Conservation (phyloP, 352 stramenopile genomes). For the Pythium periplocum region DNA sequence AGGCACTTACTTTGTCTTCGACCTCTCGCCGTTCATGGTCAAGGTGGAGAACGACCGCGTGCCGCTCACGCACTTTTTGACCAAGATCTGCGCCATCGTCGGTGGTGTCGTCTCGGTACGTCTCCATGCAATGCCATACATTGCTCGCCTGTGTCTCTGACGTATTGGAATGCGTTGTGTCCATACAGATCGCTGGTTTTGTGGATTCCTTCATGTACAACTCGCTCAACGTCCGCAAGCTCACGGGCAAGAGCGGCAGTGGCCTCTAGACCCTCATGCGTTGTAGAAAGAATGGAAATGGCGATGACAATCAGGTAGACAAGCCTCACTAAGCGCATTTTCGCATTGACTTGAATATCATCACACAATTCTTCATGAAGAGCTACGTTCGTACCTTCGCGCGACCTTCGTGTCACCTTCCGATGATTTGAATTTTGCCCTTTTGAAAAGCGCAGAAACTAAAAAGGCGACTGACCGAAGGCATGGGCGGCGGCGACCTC, state of each 20-base stretch:
- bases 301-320: no score
- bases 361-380: no score
- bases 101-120: conserved; percentile 79
- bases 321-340: conserved; percentile 2
- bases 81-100: conserved; percentile 79
- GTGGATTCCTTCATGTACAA: conserved; percentile 87
- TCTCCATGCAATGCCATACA: conserved; percentile 3
- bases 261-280: conserved; percentile 20
- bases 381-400: conserved; percentile 4
- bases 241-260: conserved; percentile 16
- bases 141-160: background rate
- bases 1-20: conserved; percentile 82
- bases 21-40: conserved; percentile 83
- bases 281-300: no score
- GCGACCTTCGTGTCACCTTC: conserved; percentile 14
- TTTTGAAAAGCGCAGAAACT: conserved; percentile 3
- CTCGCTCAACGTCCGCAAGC: conserved; percentile 53
- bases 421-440: background rate
- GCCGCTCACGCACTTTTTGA: conserved; percentile 82
- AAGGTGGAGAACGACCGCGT: conserved; percentile 79
- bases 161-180: background rate
- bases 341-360: background rate
- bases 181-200: conserved; percentile 73
- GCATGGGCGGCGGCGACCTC: conserved; percentile 19
- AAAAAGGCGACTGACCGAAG: no score